Evolutionary conservation across 441 rosid genomes (phyloP).

Genomic region (Raphanus hybrid): DNA sequence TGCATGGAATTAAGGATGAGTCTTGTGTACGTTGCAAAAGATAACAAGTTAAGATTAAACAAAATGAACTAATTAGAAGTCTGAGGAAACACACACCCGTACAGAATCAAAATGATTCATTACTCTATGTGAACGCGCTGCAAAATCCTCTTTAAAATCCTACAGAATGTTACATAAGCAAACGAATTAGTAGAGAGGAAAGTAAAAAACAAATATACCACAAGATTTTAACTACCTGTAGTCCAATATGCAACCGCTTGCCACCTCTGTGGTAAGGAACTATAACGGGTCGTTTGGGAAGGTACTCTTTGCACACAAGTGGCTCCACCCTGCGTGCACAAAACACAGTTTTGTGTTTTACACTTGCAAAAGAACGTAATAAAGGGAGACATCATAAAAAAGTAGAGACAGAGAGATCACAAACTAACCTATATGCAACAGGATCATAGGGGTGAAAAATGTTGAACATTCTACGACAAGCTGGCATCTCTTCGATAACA

Average conservation of each 20-base stretch:
- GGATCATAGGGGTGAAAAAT: slow-evolving; percentile 81
- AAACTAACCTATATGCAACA: slow-evolving; percentile 91
- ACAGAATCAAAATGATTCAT: slow-evolving; percentile 60
- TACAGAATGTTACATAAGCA: slow-evolving; percentile 31
- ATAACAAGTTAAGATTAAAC: slow-evolving; percentile 19
- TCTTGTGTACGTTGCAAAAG: neutral
- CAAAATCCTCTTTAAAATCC: slow-evolving; percentile 89
- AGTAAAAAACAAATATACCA: neutral
- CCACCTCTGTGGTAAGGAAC: slow-evolving; percentile 99
- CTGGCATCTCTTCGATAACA: slow-evolving; percentile 90
- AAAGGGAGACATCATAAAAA: neutral
- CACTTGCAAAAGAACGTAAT: slow-evolving; percentile 10
- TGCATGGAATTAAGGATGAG: slow-evolving; percentile 42
- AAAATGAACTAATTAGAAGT: slow-evolving; percentile 10
- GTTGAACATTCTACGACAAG: slow-evolving; percentile 96
- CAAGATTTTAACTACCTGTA: slow-evolving; percentile 57
- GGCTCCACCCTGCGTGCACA: slow-evolving; percentile 76
- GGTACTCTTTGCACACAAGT: slow-evolving; percentile 87
- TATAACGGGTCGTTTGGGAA: slow-evolving; percentile 75
- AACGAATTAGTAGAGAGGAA: neutral
- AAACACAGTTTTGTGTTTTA: slow-evolving; percentile 26
- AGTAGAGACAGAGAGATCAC: neutral
- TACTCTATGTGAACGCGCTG: slow-evolving; percentile 77
- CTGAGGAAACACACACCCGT: slow-evolving; percentile 54
- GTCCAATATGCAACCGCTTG: slow-evolving; percentile 92